Conservation (phyloP, 2,329 filamentous ascomycete species). For the Penicillium freii region DNA sequence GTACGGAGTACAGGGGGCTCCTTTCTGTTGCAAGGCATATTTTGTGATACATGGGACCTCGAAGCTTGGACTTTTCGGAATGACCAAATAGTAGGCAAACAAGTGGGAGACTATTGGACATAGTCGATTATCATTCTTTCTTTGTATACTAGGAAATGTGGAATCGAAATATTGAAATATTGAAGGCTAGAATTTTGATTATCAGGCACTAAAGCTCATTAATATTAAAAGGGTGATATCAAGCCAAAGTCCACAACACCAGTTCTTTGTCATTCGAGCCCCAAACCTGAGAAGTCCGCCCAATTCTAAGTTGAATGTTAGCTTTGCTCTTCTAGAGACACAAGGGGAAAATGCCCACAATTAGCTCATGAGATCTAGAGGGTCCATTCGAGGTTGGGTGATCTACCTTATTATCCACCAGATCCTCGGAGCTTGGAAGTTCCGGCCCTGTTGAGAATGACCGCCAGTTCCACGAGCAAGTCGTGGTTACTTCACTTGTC, state of each 20-base stretch:
- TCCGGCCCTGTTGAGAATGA: too few relatives aligned
- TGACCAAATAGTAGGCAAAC: background rate
- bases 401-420: background rate
- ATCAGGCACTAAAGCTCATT: background rate
- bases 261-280: background rate
- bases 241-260: background rate
- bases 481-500: background rate
- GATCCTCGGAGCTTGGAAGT: too few relatives aligned
- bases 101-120: background rate
- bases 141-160: background rate
- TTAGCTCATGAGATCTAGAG: background rate
- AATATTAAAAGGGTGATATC: background rate
- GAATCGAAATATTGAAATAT: background rate
- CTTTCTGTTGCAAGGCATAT: background rate
- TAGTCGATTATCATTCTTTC: background rate
- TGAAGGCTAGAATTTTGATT: background rate
- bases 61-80: background rate
- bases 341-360: background rate
- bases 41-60: conserved; percentile 1
- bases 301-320: background rate
- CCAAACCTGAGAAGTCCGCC: background rate
- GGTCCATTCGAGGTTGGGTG: background rate
- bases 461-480: background rate
- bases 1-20: background rate
- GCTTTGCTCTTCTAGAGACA: background rate